A percentile compares a stretch with the other conserved stretches of the same genome.
phyloP scores from a whole-genome alignment of 2,329 filamentous ascomycete species.

The Penicillium sp. region DNA sequence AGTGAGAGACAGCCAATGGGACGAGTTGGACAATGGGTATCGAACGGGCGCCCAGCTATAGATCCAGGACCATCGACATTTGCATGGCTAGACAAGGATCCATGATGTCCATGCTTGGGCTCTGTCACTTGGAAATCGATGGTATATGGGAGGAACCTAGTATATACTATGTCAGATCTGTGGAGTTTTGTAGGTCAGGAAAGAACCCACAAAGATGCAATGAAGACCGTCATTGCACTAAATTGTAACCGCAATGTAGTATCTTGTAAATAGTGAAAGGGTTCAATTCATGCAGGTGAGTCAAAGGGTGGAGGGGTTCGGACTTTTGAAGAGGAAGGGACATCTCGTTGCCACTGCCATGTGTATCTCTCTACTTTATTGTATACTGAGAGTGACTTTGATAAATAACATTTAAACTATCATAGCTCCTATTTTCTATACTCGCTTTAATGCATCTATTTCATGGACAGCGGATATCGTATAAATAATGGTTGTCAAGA shows the following conservation, averaged over 20 bases:
- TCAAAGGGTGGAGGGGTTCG: neutral
- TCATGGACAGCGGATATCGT: too few relatives aligned
- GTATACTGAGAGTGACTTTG: too few relatives aligned
- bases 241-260: neutral
- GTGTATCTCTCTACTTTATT: too few relatives aligned
- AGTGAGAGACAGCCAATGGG: conserved; percentile 23
- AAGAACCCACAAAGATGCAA: conserved; percentile 35
- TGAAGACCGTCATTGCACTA: conserved; percentile 33
- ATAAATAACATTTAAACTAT: too few relatives aligned
- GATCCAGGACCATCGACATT: conserved; percentile 22
- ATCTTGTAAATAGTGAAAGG: neutral
- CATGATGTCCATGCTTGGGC: conserved; percentile 21
- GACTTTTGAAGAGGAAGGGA: neutral
- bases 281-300: neutral
- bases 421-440: too few relatives aligned
- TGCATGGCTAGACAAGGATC: conserved; percentile 24
- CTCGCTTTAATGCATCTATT: too few relatives aligned
- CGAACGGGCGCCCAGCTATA: conserved; percentile 26
- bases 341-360: neutral
- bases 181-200: neutral
- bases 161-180: neutral
- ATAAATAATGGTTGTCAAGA: too few relatives aligned
- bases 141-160: conserved; percentile 39
- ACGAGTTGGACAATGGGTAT: conserved; percentile 17
- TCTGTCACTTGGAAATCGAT: conserved; percentile 34